These are phyloP conservation scores for Huntiella moniliformis DNA, from an alignment of 2,329 filamentous ascomycete species.

Conservation along the genomic window DNA sequence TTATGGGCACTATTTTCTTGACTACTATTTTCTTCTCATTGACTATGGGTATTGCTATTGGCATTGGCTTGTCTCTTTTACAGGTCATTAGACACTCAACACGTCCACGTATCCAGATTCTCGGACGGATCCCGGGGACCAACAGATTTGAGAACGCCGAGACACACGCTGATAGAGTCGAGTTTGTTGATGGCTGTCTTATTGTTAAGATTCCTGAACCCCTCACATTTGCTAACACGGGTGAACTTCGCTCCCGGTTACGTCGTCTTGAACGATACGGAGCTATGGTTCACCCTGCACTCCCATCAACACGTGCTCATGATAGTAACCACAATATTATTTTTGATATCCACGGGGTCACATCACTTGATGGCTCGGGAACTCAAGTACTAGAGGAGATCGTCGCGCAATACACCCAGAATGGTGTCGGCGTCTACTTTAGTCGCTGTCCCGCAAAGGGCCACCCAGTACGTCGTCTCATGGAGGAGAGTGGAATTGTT, in stretches of 20 bases:
- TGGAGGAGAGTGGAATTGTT: slow-evolving; percentile 68
- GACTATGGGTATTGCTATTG: slow-evolving; percentile 80
- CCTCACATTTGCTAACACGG: slow-evolving; percentile 91
- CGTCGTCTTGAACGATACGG: slow-evolving; percentile 77
- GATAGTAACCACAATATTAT: slow-evolving; percentile 83
- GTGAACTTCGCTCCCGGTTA: slow-evolving; percentile 69
- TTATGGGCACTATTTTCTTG: slow-evolving; percentile 81
- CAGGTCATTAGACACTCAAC: slow-evolving; percentile 83
- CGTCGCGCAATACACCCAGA: slow-evolving; percentile 57
- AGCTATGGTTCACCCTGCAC: slow-evolving; percentile 70
- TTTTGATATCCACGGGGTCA: slow-evolving; percentile 96
- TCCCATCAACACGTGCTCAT: slow-evolving; percentile 58
- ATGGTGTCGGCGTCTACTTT: slow-evolving; percentile 63
- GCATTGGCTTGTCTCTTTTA: slow-evolving; percentile 76
- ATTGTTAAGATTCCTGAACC: slow-evolving; percentile 98
- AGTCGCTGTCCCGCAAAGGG: slow-evolving; percentile 32
- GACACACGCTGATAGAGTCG: slow-evolving; percentile 50
- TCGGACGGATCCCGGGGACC: slow-evolving; percentile 73
- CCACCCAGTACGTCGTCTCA: slow-evolving; percentile 48
- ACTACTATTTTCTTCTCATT: slow-evolving; percentile 92
- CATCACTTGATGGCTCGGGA: slow-evolving; percentile 79
- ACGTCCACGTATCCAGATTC: slow-evolving; percentile 83
- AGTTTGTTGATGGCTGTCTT: slow-evolving; percentile 79
- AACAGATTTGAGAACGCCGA: slow-evolving; percentile 75
- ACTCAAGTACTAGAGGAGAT: slow-evolving; percentile 86